Percentiles rank a stretch among this genome's conserved stretches.
Evolutionary conservation across 2,329 filamentous ascomycete species (phyloP).

Genomic region (Phyllosticta capitalensis): DNA sequence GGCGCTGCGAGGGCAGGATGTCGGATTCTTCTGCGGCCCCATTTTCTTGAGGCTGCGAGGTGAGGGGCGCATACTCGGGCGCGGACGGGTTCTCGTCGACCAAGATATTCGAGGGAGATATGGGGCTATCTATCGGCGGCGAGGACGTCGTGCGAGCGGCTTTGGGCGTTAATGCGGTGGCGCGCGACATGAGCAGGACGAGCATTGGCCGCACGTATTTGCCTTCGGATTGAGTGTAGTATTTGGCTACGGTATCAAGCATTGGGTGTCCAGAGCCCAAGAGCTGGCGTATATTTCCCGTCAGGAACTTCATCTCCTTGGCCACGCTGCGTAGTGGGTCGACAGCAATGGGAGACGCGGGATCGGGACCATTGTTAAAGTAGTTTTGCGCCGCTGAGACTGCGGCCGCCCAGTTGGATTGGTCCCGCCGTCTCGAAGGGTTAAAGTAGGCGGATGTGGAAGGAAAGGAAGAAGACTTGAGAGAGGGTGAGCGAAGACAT

Average conservation of each 20-base stretch:
- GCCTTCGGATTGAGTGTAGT: conserved; percentile 93
- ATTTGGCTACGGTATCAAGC: conserved; percentile 90
- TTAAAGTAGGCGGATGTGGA: conserved; percentile 22
- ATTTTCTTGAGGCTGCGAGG: conserved; percentile 25
- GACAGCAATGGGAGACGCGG: conserved; percentile 60
- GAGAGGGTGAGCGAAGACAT: conserved; percentile 18
- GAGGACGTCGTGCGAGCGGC: conserved; percentile 19
- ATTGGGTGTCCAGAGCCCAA: conserved; percentile 90
- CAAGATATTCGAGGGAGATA: conserved; percentile 54
- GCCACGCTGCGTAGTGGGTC: conserved; percentile 85
- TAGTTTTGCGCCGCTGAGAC: conserved; percentile 59
- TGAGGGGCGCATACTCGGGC: conserved; percentile 43
- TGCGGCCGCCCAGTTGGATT: conserved; percentile 69
- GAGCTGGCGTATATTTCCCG: conserved; percentile 86
- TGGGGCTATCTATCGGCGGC: conserved; percentile 45
- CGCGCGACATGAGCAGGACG: conserved; percentile 91
- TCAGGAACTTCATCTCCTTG: conserved; percentile 94
- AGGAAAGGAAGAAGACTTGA: conserved; percentile 13
- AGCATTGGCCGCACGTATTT: conserved; percentile 94
- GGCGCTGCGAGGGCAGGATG: conserved; percentile 85
- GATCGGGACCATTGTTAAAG: conserved; percentile 49
- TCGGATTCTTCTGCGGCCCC: conserved; percentile 40
- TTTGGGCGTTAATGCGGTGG: conserved; percentile 71
- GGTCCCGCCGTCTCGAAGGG: conserved; percentile 35
- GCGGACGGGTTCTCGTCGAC: conserved; percentile 71